phyloP scores from a whole-genome alignment of 1,284 basidiomycete species.

The Ceraceosorus guamensis region DNA sequence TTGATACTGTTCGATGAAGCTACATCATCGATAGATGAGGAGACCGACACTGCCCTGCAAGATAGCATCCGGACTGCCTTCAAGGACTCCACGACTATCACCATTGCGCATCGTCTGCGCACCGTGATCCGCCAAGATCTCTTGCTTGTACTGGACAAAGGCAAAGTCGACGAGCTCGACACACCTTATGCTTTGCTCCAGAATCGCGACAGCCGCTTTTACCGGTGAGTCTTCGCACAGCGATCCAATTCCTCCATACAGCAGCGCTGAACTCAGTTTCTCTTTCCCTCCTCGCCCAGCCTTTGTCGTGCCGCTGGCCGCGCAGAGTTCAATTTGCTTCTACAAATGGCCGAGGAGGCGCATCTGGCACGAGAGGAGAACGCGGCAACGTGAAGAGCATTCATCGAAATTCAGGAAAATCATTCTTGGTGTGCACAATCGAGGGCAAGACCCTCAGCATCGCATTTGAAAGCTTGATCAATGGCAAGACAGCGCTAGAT shows the following conservation, averaged over 20 bases:
- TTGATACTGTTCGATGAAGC: slow-evolving; percentile 48
- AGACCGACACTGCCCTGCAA: slow-evolving; percentile 56
- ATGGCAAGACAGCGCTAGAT: too few relatives aligned
- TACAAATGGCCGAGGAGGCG: neutral
- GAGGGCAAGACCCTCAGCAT: too few relatives aligned
- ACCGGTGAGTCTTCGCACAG: neutral
- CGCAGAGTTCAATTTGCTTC: neutral
- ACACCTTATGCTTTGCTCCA: neutral
- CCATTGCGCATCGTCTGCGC: slow-evolving; percentile 62
- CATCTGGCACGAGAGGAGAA: too few relatives aligned
- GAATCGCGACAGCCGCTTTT: neutral
- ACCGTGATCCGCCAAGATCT: slow-evolving; percentile 50
- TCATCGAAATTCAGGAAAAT: too few relatives aligned
- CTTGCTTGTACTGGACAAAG: slow-evolving; percentile 52
- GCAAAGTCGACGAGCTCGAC: neutral
- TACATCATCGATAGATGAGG: slow-evolving; percentile 39
- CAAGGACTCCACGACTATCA: slow-evolving; percentile 66
- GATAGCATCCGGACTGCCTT: slow-evolving; percentile 73
- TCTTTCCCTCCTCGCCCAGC: neutral
- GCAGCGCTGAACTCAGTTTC: neutral
- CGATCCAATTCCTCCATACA: neutral
- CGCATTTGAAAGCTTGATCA: too few relatives aligned
- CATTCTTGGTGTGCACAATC: too few relatives aligned
- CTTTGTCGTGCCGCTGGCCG: neutral
- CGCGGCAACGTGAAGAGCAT: too few relatives aligned